Base-by-base conservation (phyloP, 2,329 filamentous ascomycete species). In the Exophiala spinifera region DNA sequence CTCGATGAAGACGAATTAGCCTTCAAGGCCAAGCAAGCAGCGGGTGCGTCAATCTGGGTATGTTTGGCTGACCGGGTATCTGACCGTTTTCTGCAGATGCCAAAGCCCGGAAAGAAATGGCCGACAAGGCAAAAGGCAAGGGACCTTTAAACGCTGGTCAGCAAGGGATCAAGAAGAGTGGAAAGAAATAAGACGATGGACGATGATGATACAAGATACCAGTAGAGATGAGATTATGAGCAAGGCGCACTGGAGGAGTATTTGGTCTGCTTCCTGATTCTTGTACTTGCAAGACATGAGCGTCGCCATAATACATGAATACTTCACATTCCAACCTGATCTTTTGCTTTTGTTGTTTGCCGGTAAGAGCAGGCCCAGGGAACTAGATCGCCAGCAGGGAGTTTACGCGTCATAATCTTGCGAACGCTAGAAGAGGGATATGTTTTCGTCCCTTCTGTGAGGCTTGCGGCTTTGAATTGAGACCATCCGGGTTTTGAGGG, bases 91-190 rank as follows among this genome's bases (percentile, higher is more conserved):
- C 21, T 56, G 63, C 65, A 88, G 89, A 91, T 65, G 87, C 89
- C 69, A 90, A 91, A 79, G 88, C 87, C 43, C 87, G 85, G 74
- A 92, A 95, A 77, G 89, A 91, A 8, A 70, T 95, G 75, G 84
- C 86, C n/a, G 80, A 85, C 57, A 88, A 89, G 77, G 86, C 88
- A 43, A 86, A 87, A 67, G 88, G 88, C 73, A 95, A 95, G 77
- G 92, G 92, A 2, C 91, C 92, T 34, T 71, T 96, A 70, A 91
- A 91, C 76, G 87, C 84, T 28, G 91, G 90, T 31, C 74, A 80
- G 46, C 89, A 95, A 76, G 91, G 90, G 60, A 96, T 97, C 79
- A 96, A 96, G 86, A 96, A 96, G 91, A 91, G 74, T 96, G 96
- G 88, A 95, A 96, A 86, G 95, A 81, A 76, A 66, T 51, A 57